Evolutionary conservation across 2,329 filamentous ascomycete species (phyloP).

Genomic region (Byssothecium circinans): DNA sequence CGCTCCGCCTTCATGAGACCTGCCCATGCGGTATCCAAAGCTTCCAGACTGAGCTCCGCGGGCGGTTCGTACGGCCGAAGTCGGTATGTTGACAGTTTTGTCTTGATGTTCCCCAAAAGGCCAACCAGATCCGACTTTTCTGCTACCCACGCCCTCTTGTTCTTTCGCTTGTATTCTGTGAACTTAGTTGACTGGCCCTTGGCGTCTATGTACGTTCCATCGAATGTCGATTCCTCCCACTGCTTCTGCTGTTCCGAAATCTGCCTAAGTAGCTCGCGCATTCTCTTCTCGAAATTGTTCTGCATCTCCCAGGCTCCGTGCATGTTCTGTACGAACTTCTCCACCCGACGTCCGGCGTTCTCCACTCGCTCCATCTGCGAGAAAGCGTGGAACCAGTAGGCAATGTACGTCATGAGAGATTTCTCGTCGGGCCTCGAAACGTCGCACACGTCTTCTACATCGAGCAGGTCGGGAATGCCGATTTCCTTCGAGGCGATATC

Average conservation of each 20-base stretch:
- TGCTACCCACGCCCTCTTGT: constrained; percentile 94
- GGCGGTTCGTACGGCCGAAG: constrained; percentile 90
- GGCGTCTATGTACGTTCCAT: constrained; percentile 89
- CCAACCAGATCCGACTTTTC: constrained; percentile 96
- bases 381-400: constrained; percentile 99
- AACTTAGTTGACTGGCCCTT: constrained; percentile 84
- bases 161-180: constrained; percentile 82
- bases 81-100: constrained; percentile 93
- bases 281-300: constrained; percentile 88
- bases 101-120: constrained; percentile 96
- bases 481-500: constrained; percentile 96
- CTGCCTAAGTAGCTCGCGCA: constrained; percentile 76
- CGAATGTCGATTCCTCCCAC: constrained; percentile 81
- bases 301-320: constrained; percentile 99
- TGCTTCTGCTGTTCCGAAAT: constrained; percentile 72
- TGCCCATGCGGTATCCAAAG: constrained; percentile 81
- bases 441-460: constrained; percentile 97
- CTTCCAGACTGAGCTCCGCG: constrained; percentile 76
- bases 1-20: constrained; percentile 81
- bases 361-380: constrained; percentile 99
- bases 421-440: constrained; percentile 94
- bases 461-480: constrained; percentile 90
- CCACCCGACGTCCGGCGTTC: constrained; percentile 91
- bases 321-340: constrained; percentile 99
- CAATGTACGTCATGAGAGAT: constrained; percentile 98